Conservation (phyloP, 2,329 filamentous ascomycete species). For the Cordyceps cateniannulata region DNA sequence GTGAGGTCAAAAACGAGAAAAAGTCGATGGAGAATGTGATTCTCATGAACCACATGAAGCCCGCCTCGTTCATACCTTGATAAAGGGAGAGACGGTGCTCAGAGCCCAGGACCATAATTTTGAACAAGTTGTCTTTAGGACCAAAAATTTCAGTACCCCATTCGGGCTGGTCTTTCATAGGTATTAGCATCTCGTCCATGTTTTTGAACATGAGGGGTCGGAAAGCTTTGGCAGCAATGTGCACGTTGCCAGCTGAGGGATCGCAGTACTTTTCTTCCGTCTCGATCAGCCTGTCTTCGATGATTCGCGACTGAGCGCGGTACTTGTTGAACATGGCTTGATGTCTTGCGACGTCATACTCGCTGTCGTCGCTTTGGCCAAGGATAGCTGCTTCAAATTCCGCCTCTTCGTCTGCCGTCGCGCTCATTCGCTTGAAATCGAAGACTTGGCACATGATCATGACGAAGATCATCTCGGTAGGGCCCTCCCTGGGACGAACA, state of each 20-base stretch:
- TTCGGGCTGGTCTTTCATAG: conserved; percentile 40
- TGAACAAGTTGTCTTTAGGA: conserved; percentile 49
- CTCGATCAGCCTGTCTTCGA: conserved; percentile 37
- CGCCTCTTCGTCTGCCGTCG: conserved; percentile 31
- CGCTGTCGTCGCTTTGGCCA: conserved; percentile 31
- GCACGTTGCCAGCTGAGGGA: conserved; percentile 43
- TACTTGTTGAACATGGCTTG: conserved; percentile 34
- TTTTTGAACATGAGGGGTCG: conserved; percentile 43
- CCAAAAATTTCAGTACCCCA: conserved; percentile 43
- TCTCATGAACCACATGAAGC: conserved; percentile 51
- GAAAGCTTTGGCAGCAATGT: conserved; percentile 43
- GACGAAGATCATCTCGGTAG: conserved; percentile 56
- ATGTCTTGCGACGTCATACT: conserved; percentile 22
- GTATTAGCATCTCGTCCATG: conserved; percentile 40
- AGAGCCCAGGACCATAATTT: conserved; percentile 41
- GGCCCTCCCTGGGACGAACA: conserved; percentile 45
- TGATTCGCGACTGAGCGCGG: conserved; percentile 31
- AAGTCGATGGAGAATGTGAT: conserved; percentile 51
- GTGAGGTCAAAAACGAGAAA: conserved; percentile 48
- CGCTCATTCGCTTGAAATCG: conserved; percentile 31
- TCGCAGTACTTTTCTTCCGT: conserved; percentile 47
- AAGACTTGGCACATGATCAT: conserved; percentile 44
- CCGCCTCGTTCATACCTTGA: conserved; percentile 33
- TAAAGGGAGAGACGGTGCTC: conserved; percentile 43
- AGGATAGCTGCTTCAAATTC: conserved; percentile 46